Conservation (phyloP, 2,329 filamentous ascomycete species). For the Fusarium tuaranense region DNA sequence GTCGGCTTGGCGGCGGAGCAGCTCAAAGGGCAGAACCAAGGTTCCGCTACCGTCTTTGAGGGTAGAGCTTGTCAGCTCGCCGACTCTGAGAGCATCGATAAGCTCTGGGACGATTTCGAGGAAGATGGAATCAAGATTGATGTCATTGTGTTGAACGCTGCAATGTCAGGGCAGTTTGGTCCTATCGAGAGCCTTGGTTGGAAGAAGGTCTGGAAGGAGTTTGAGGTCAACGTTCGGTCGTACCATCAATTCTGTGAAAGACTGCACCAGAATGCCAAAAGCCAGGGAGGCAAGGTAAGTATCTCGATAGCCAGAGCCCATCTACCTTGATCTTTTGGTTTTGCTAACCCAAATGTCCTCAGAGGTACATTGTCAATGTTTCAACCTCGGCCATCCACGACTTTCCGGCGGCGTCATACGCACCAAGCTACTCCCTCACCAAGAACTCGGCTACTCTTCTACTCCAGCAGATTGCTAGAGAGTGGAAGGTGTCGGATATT, state of each 20-base stretch:
- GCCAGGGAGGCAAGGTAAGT: background rate
- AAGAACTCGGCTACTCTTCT: slow-evolving; percentile 7
- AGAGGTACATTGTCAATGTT: slow-evolving; percentile 7
- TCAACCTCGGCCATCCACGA: slow-evolving; percentile 7
- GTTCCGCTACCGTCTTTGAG: background rate
- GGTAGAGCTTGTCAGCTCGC: background rate
- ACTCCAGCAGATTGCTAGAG: background rate
- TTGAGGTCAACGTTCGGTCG: slow-evolving; percentile 4
- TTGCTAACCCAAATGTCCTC: background rate
- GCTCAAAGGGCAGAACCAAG: background rate
- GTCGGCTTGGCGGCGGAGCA: background rate
- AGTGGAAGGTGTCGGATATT: background rate
- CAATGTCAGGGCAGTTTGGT: slow-evolving; percentile 10
- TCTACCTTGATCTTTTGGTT: background rate
- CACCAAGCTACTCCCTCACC: slow-evolving; percentile 4
- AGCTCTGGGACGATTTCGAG: background rate
- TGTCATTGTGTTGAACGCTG: background rate
- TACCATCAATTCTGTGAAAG: slow-evolving; percentile 5
- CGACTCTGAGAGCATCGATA: background rate
- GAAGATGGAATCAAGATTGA: background rate
- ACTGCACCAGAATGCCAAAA: background rate
- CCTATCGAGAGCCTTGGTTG: background rate
- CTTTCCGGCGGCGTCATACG: slow-evolving; percentile 1
- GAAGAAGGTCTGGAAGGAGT: slow-evolving; percentile 3
- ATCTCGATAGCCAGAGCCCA: background rate